These are phyloP conservation scores for Pythium phragmiticola DNA, from an alignment of 352 stramenopile species.

Conservation along the genomic window DNA sequence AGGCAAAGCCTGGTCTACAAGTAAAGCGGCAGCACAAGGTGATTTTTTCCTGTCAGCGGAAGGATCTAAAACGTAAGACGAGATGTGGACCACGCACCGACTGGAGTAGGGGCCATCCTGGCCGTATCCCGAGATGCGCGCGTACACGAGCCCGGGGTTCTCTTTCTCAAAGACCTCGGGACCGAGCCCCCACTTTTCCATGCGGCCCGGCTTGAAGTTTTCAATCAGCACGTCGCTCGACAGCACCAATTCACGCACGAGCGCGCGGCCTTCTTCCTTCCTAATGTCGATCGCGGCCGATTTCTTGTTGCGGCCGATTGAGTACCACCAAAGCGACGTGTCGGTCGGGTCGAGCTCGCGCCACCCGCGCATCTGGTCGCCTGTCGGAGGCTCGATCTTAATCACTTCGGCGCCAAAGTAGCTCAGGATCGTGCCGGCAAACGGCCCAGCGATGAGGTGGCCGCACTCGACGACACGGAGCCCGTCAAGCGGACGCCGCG, in stretches of 20 bases:
- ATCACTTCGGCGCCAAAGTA: constrained; percentile 92
- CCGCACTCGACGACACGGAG: constrained; percentile 79
- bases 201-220: constrained; percentile 86
- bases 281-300: constrained; percentile 84
- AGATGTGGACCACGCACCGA: constrained; percentile 19
- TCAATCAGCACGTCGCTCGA: constrained; percentile 87
- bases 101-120: constrained; percentile 81
- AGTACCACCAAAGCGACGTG: constrained; percentile 90
- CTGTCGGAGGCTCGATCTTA: constrained; percentile 86
- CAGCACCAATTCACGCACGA: constrained; percentile 72
- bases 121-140: constrained; percentile 80
- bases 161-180: constrained; percentile 64
- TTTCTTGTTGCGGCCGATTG: constrained; percentile 86
- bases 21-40: not conserved
- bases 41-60: not conserved
- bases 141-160: constrained; percentile 85
- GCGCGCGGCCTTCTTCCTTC: constrained; percentile 49
- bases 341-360: constrained; percentile 66
- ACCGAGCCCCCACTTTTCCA: constrained; percentile 86
- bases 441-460: constrained; percentile 78
- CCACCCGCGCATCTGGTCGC: constrained; percentile 82
- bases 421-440: constrained; percentile 80
- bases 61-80: not conserved
- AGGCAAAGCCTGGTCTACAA: constrained; percentile 73
- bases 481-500: constrained; percentile 55